These are phyloP conservation scores for Solanum chmielewskii DNA, from an alignment of 257 asterid genomes.

Conservation along the genomic window DNA sequence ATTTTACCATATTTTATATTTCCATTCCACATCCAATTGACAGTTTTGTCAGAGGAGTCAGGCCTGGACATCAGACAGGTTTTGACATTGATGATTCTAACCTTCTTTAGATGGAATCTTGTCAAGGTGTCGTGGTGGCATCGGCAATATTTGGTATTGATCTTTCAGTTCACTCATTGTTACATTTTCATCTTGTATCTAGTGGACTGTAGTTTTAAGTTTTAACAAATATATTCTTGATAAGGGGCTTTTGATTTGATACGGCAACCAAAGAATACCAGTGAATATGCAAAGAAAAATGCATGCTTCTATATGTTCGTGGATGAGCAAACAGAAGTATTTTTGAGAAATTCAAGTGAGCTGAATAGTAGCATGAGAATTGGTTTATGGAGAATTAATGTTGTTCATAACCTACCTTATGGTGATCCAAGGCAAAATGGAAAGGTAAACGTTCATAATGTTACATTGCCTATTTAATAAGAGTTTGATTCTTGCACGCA, in stretches of 20 bases:
- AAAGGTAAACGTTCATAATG: constrained; percentile 39
- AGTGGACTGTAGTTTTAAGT: constrained; percentile 14
- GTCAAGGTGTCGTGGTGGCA: constrained; percentile 82
- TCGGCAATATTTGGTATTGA: constrained; percentile 84
- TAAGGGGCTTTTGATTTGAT: constrained; percentile 90
- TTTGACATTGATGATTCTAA: constrained; percentile 71
- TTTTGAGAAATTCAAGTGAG: constrained; percentile 49
- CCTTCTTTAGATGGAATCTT: constrained; percentile 74
- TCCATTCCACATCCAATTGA: neutral
- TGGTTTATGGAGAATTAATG: constrained; percentile 81
- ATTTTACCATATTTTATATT: neutral
- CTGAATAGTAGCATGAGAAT: constrained; percentile 52
- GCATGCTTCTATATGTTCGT: constrained; percentile 84
- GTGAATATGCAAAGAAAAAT: constrained; percentile 56
- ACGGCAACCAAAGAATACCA: constrained; percentile 70
- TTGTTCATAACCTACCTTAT: constrained; percentile 73
- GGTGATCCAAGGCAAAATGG: constrained; percentile 88
- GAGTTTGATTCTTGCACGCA: neutral
- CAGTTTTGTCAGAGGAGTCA: constrained; percentile 79
- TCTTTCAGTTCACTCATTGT: neutral
- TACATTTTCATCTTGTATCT: neutral
- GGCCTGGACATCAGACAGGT: constrained; percentile 76
- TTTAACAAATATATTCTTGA: constrained; percentile 3
- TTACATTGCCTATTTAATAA: neutral
- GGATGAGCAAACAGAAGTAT: constrained; percentile 62